Base-by-base conservation (phyloP, 2,329 filamentous ascomycete species). In the Ophiostoma australiae region DNA sequence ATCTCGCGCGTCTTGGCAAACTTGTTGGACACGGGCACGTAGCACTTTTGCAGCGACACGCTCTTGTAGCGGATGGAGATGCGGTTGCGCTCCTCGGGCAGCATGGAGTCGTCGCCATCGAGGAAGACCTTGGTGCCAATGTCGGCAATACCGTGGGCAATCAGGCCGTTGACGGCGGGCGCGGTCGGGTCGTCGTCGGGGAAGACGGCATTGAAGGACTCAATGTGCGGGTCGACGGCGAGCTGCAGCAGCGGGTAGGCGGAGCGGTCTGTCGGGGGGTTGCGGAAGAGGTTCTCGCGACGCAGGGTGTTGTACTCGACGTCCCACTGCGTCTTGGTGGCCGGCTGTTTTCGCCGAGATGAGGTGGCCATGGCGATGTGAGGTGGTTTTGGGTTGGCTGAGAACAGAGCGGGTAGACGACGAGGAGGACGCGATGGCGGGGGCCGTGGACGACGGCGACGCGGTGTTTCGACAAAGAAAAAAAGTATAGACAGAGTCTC, bases 131-230 rank as follows among this genome's bases (percentile, higher is more conserved):
- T 96, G 74, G 88, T 91, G 77, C 94, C 95, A 81, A 99, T 98
- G 78, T 99, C 95, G 77, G 87, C 88, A 73, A 98, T 80, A 15
- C 86, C 93, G 74, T 92, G 89, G 68, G 91, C 87, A 70, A 99
- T 77, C 72, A 89, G 79, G 63, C 83, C 80, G 17, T 78, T 79
- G 4, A 35, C 27, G 31, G 31, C 20, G 7, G 33, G 35, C 27
- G 69, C 48, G 17, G 48, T 69, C 74, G 80, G 81, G 68, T 91
- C 92, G 80, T 90, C 86, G 72, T 86, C 84, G 23, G 68, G 39
- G 78, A 97, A 96, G 67, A 98, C 85, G 69, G 89, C 89, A 83
- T 99, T 97, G 87, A 97, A 99, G 7, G 95, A 95, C 77, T 97
- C 90, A 76, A 98, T 91, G 80, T 99, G 95, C 68, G 95, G 95